Base-by-base conservation (phyloP, 1,139 yeast species). In the Kodamaea fungicola region DNA sequence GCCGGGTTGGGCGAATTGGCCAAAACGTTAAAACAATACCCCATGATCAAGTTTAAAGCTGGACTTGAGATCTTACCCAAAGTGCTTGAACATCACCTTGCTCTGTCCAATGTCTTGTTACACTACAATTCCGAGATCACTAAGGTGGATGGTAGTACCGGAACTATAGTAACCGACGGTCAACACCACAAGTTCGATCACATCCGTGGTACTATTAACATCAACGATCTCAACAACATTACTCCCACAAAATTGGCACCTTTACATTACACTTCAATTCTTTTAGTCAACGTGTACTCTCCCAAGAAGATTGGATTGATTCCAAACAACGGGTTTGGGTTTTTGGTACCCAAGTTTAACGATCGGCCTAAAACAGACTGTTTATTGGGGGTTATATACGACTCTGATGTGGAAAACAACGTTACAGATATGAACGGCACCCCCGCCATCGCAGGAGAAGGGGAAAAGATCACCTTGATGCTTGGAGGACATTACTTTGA, bases 381-480 rank as follows among this genome's bases (percentile, higher is more conserved):
- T 1, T 62, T 89, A 12, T 66, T 92, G 30, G 98, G 98, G 2
- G 88, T 88, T 2, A 88, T 92, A 24, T 92, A 85, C 59, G 97
- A 92, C 57, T 86, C 96, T 1, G 89, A 87, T 35, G 76, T 87
- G 9, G 90, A 81, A 53, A 67, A 71, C 44, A 62, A 73, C 41
- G 65, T 74, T 22, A 46, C 54, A 26, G 55, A 32, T 4, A 29
- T 42, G 10, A 38, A 31, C 23, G 8, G n/a, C 8, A 23, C 10
- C n/a, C 12, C 12, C 10, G 27, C 10, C 3, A 3, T 4, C 6
- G 27, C 27, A 9, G 25, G 45, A 12, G 23, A 25, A 22, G 81
- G 82, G 46, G 76, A 87, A 6, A 87, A 85, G 47, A 58, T 90
- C 35, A 92, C 98, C 0, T 74, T 88, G 26, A 92, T 92, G 97